A percentile compares a stretch with the other conserved stretches of the same genome.
Conservation (phyloP, 192 early-diverging fungal species). For the Pilaira anomala region DNA sequence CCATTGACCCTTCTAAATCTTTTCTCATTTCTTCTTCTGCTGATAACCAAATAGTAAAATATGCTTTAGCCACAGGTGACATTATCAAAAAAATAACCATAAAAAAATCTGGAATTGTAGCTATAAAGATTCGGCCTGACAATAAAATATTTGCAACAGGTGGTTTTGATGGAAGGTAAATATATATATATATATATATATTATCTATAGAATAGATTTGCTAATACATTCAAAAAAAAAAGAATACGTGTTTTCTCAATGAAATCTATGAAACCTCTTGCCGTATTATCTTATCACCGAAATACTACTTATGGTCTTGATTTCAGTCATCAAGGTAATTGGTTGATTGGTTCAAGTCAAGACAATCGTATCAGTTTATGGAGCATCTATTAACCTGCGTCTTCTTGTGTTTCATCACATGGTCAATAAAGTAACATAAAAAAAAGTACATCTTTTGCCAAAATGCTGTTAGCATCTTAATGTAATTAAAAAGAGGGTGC, state of each 20-base stretch:
- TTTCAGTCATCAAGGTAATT: constrained; percentile 18
- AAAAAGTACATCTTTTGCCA: not conserved
- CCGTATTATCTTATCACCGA: constrained; percentile 30
- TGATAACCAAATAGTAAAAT: constrained; percentile 28
- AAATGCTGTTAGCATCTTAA: too few relatives aligned
- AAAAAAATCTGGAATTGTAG: constrained; percentile 30
- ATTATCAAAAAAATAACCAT: constrained; percentile 14
- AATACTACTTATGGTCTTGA: constrained; percentile 31
- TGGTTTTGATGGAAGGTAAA: constrained; percentile 37
- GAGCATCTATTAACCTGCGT: constrained; percentile 19
- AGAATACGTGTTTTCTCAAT: constrained; percentile 36
- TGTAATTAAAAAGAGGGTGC: too few relatives aligned
- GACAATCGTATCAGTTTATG: constrained; percentile 40
- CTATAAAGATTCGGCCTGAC: constrained; percentile 28
- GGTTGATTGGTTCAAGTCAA: constrained; percentile 27
- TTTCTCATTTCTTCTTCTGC: constrained; percentile 16
- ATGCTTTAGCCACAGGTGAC: constrained; percentile 3
- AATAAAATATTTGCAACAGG: constrained; percentile 36
- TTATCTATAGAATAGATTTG: not conserved
- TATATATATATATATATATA: not conserved
- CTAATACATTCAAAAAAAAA: not conserved
- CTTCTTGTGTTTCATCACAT: not conserved
- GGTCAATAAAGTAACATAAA: not conserved
- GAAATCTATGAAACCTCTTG: constrained; percentile 34
- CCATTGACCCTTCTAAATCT: not conserved